Conservation (phyloP, 148 eudicot species). For the Suaeda aralocaspica region DNA sequence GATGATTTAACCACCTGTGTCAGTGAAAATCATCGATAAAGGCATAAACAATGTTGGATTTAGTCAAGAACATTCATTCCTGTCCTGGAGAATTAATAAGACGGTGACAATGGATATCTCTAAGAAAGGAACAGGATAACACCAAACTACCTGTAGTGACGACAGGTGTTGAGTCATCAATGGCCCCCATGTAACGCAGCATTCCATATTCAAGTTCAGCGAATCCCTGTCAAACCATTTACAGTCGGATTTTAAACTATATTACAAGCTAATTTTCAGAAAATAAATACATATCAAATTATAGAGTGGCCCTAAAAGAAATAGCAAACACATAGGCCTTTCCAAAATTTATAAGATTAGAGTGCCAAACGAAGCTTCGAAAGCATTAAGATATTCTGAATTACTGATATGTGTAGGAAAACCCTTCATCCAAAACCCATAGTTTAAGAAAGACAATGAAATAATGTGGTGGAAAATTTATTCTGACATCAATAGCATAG, state of each 20-base stretch:
- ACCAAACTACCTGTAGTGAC: constrained; percentile 65
- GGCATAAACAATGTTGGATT: not conserved
- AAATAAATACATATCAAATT: not conserved
- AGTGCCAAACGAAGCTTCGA: not conserved
- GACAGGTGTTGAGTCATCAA: constrained; percentile 81
- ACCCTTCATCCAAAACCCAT: no score
- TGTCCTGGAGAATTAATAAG: not conserved
- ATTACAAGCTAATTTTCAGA: constrained; percentile 2
- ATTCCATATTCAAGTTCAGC: constrained; percentile 98
- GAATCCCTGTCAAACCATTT: constrained; percentile 58
- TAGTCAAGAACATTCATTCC: constrained; percentile 2
- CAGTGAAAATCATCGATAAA: not conserved
- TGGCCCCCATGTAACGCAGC: constrained; percentile 93
- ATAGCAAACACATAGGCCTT: not conserved
- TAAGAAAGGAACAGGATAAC: not conserved
- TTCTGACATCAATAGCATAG: no score
- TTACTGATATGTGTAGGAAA: no score
- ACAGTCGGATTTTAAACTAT: not conserved
- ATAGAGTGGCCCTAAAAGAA: not conserved
- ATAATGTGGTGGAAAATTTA: no score
- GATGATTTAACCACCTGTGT: not conserved
- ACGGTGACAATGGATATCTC: not conserved
- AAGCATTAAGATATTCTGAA: no score
- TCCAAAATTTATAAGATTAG: not conserved
- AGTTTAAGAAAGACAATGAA: no score